Evolutionary conservation across 441 rosid species (phyloP), one percentile per base, ranked within the genome.

Genomic region (Euphorbia celastroides): DNA sequence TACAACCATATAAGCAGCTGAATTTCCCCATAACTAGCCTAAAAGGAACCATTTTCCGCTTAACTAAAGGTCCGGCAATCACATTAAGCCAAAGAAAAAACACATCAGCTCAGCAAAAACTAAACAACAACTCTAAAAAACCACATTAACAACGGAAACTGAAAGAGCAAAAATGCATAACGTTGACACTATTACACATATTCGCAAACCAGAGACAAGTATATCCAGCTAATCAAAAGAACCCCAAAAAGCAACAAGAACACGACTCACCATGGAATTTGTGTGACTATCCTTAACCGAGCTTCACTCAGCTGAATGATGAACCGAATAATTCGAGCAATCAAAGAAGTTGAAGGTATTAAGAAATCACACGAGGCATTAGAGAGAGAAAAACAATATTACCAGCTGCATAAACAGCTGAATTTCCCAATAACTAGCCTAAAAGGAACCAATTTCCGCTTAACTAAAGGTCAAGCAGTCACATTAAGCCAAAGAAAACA

Each of bases 251-350:
- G 25, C 25, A 22, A 64, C 4, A 8, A 66, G 64, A 13, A 9
- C n/a, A 34, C 13, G 23, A 65, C 78, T 81, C 73, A 75, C 84
- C 84, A 76, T 76, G 77, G 76, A 75, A 75, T 13, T 20, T 42
- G 38, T 1, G 51, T 59, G 42, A 38, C 9, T 16, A 26, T 26
- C 19, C 16, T 42, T 17, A 55, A 62, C 55, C 63, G 66, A 71
- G 70, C 67, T 64, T 64, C 70, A 76, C 68, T 79, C 42, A 46
- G 30, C 44, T 2, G 9, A 58, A 8, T 25, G n/a, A n/a, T n/a
- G 22, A n/a, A n/a, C n/a, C n/a, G n/a, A n/a, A n/a, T n/a, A n/a
- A n/a, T n/a, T n/a, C 10, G 31, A 34, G 23, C 7, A 36, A 55
- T 36, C 25, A 0, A 36, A 22, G 60, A 22, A 65, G 32, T 17